phyloP scores from a whole-genome alignment of 1,139 yeast species.

The Suzukiozyma palmioleophila region DNA sequence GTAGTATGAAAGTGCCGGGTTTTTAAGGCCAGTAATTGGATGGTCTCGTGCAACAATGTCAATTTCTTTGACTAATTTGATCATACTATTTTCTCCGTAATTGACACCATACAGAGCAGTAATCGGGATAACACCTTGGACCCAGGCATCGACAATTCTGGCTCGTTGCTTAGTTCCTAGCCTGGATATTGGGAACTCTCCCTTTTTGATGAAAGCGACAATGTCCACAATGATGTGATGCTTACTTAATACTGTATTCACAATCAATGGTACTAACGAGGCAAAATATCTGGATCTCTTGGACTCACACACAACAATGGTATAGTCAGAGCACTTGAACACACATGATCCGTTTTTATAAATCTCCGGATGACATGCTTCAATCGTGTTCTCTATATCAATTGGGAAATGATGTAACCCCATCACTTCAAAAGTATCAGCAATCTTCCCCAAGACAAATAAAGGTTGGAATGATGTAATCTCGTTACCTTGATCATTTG shows the following conservation, averaged over 20 bases:
- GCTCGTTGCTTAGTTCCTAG: constrained; percentile 76
- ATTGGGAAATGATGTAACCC: constrained; percentile 89
- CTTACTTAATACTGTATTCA: constrained; percentile 70
- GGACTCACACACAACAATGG: constrained; percentile 76
- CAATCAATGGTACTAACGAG: constrained; percentile 77
- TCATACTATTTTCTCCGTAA: constrained; percentile 63
- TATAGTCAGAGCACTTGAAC: constrained; percentile 79
- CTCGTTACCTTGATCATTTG: constrained; percentile 15
- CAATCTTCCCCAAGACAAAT: constrained; percentile 79
- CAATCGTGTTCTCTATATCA: constrained; percentile 78
- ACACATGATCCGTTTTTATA: constrained; percentile 60
- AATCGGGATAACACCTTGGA: constrained; percentile 44
- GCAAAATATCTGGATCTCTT: constrained; percentile 51
- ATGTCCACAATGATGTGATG: constrained; percentile 86
- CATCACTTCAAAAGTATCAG: constrained; percentile 85
- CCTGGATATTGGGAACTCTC: constrained; percentile 64
- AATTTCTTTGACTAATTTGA: constrained; percentile 48
- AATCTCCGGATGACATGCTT: constrained; percentile 57
- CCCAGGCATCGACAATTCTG: constrained; percentile 57
- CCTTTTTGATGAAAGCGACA: constrained; percentile 70
- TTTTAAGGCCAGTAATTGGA: constrained; percentile 40
- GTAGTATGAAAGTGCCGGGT: constrained; percentile 43
- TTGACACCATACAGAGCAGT: constrained; percentile 49
- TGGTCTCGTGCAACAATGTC: constrained; percentile 39
- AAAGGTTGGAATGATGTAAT: constrained; percentile 64